phyloP scores from a whole-genome alignment of 768 basidiomycete genomes.

The Cubamyces lactineus region DNA sequence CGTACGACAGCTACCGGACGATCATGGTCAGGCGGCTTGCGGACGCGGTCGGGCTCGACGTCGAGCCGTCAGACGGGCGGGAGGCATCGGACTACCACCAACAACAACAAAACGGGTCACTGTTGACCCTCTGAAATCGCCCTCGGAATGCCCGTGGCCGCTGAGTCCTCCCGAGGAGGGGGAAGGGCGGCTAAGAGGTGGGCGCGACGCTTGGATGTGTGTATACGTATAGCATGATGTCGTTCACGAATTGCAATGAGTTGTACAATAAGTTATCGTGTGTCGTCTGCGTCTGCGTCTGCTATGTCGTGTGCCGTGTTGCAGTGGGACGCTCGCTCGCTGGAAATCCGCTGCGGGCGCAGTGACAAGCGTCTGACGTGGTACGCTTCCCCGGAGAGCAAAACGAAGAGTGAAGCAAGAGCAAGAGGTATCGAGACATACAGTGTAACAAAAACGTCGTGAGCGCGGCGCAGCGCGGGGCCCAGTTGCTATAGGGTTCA shows the following conservation, averaged over 20 bases:
- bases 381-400: neutral
- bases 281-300: neutral
- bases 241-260: constrained; percentile 1
- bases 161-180: no score
- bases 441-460: no score
- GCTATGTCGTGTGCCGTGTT: no score
- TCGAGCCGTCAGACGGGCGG: constrained; percentile 20
- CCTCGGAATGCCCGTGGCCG: no score
- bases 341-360: no score
- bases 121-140: constrained; percentile 13
- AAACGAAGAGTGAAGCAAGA: neutral
- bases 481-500: no score
- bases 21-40: constrained; percentile 74
- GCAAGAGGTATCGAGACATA: no score
- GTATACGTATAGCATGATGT: constrained; percentile 4
- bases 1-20: constrained; percentile 71
- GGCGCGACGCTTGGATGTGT: neutral
- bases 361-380: neutral
- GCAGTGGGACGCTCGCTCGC: no score
- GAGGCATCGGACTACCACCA: neutral
- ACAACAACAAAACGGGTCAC: constrained; percentile 15
- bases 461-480: no score
- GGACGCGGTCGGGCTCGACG: constrained; percentile 63
- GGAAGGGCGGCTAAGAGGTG: no score
- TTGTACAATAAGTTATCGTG: constrained; percentile 16